phyloP scores from a whole-genome alignment of 345 rosid species.

The Bruguiera parviflora region DNA sequence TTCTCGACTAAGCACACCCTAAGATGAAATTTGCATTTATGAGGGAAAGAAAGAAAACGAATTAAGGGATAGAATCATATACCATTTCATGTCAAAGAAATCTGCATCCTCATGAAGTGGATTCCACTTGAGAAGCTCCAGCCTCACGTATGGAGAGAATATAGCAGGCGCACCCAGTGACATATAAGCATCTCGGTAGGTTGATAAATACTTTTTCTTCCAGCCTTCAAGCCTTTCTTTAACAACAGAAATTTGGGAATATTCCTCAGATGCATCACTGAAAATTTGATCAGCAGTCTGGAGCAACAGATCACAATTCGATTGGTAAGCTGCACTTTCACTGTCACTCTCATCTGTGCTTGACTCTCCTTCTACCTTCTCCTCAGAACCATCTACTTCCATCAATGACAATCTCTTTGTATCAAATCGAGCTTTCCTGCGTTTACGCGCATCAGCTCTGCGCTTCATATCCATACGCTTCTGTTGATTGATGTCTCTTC shows the following conservation, averaged over 20 bases:
- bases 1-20: no score
- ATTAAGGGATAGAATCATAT: background rate
- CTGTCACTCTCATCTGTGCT: conserved; percentile 96
- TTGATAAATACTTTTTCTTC: conserved; percentile 71
- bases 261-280: conserved; percentile 90
- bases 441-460: conserved; percentile 82
- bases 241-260: conserved; percentile 71
- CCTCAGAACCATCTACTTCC: conserved; percentile 55
- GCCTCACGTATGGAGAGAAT: conserved; percentile 87
- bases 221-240: conserved; percentile 80
- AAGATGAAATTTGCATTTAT: no score
- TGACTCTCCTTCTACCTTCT: conserved; percentile 90
- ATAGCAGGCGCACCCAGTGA: conserved; percentile 76
- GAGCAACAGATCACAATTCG: conserved; percentile 60
- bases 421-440: conserved; percentile 68
- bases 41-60: background rate
- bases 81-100: conserved; percentile 88
- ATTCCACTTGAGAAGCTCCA: conserved; percentile 93
- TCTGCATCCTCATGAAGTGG: conserved; percentile 76
- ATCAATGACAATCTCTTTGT: conserved; percentile 58
- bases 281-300: conserved; percentile 73
- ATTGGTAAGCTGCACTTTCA: conserved; percentile 75
- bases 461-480: conserved; percentile 72
- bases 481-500: conserved; percentile 85
- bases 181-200: conserved; percentile 90